Percentiles rank a stretch among this genome's conserved stretches.
Conservation (phyloP, 1,284 basidiomycete genomes). For the Austroboletus novae-zelandiae region DNA sequence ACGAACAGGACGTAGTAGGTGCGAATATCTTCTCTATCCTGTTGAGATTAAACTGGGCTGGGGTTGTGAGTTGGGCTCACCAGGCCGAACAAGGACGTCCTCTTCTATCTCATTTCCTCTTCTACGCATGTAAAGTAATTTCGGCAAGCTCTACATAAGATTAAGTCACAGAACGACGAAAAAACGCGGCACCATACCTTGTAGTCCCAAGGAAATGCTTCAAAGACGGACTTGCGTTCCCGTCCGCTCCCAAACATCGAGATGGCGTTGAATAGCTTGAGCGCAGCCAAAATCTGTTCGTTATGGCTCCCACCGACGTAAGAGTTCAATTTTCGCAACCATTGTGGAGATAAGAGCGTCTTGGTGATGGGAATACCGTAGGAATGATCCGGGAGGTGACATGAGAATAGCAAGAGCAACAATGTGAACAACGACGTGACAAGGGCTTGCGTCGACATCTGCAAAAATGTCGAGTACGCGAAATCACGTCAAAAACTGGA, state of each 20-base stretch:
- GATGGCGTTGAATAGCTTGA: slow-evolving; percentile 62
- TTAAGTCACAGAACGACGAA: background rate
- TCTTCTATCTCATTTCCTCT: slow-evolving; percentile 44
- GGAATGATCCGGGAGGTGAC: slow-evolving; percentile 62
- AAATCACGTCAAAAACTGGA: slow-evolving; percentile 5
- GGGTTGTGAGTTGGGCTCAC: slow-evolving; percentile 33
- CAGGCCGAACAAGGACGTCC: slow-evolving; percentile 52
- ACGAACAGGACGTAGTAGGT: slow-evolving; percentile 66
- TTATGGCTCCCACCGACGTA: slow-evolving; percentile 59
- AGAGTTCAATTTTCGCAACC: slow-evolving; percentile 53
- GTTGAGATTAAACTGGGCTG: slow-evolving; percentile 1
- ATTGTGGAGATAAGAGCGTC: slow-evolving; percentile 51
- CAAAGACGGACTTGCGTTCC: slow-evolving; percentile 59
- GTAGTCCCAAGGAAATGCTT: slow-evolving; percentile 71
- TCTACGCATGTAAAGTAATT: slow-evolving; percentile 67
- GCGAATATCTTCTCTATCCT: slow-evolving; percentile 57
- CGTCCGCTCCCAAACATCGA: slow-evolving; percentile 61
- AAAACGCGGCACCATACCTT: slow-evolving; percentile 46
- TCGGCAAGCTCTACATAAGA: slow-evolving; percentile 53
- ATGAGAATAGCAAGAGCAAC: slow-evolving; percentile 56
- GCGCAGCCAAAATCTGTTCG: slow-evolving; percentile 59
- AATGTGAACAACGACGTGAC: slow-evolving; percentile 54
- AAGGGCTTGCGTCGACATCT: slow-evolving; percentile 43
- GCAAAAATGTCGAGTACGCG: slow-evolving; percentile 8
- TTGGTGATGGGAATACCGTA: slow-evolving; percentile 60